phyloP scores from a whole-genome alignment of 768 basidiomycete genomes.

The Infundibulicybe gibba region DNA sequence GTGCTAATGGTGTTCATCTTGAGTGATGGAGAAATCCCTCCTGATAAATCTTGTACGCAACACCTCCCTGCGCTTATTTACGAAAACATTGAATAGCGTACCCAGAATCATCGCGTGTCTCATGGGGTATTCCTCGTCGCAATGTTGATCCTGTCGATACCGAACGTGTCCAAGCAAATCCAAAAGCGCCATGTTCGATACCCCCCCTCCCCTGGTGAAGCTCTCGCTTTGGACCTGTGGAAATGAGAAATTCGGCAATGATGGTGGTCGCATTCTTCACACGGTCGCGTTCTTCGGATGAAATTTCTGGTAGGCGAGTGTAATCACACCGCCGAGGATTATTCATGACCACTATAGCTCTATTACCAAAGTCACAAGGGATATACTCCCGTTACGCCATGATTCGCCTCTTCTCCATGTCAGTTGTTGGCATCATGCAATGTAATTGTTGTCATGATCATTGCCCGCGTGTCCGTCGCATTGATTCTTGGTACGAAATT shows the following conservation, averaged over 20 bases:
- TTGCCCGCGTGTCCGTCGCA: slow-evolving; percentile 51
- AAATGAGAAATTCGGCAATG: slow-evolving; percentile 53
- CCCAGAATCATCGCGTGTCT: slow-evolving; percentile 65
- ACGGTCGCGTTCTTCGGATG: slow-evolving; percentile 52
- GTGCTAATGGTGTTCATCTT: slow-evolving; percentile 69
- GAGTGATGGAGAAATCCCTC: slow-evolving; percentile 55
- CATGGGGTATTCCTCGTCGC: slow-evolving; percentile 51
- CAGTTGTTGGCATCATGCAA: slow-evolving; percentile 64
- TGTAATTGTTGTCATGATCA: slow-evolving; percentile 55
- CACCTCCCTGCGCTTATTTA: slow-evolving; percentile 10
- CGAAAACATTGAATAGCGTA: neutral
- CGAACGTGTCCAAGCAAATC: slow-evolving; percentile 25
- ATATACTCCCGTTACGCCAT: slow-evolving; percentile 57
- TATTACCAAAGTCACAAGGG: slow-evolving; percentile 68
- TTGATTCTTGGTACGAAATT: slow-evolving; percentile 48
- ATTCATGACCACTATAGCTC: slow-evolving; percentile 35
- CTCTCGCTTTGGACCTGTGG: slow-evolving; percentile 58
- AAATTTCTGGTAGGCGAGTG: slow-evolving; percentile 30
- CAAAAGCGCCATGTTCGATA: slow-evolving; percentile 8
- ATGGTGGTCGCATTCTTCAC: slow-evolving; percentile 55
- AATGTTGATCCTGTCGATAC: slow-evolving; percentile 61
- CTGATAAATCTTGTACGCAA: slow-evolving; percentile 36
- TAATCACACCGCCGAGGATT: slow-evolving; percentile 29
- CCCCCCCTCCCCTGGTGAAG: slow-evolving; percentile 60
- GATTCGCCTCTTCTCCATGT: slow-evolving; percentile 69